Evolutionary conservation across 2,329 filamentous ascomycete species (phyloP).

Genomic region (Xylaria polymorpha): DNA sequence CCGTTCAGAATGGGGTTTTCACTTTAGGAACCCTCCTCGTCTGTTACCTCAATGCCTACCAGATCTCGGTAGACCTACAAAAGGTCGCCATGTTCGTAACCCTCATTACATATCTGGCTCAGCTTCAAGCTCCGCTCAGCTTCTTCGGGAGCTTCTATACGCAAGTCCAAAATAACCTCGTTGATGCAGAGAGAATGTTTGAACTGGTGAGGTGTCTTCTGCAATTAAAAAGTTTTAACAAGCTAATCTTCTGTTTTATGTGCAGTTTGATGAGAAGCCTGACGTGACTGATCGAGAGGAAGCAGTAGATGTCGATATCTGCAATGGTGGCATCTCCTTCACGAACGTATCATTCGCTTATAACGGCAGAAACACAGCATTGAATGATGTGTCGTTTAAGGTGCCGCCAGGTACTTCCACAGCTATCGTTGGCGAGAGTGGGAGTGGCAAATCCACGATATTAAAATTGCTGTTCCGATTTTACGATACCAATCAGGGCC

Average conservation of each 20-base stretch:
- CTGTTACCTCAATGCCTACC: constrained; percentile 78
- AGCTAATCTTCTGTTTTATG: background rate
- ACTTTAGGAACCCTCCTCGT: constrained; percentile 78
- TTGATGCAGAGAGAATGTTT: constrained; percentile 16
- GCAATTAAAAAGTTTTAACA: background rate
- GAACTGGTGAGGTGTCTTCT: constrained; percentile 1
- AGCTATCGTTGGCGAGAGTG: constrained; percentile 17
- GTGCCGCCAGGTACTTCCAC: constrained; percentile 6
- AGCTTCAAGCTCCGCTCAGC: constrained; percentile 82
- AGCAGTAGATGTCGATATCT: background rate
- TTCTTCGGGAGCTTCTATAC: constrained; percentile 92
- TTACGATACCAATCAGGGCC: background rate
- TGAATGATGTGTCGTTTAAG: background rate
- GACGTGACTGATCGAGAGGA: background rate
- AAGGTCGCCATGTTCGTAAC: constrained; percentile 77
- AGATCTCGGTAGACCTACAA: constrained; percentile 74
- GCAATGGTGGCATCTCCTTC: background rate
- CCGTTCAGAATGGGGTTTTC: constrained; percentile 82
- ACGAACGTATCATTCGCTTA: background rate
- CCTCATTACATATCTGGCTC: constrained; percentile 81
- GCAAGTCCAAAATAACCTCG: constrained; percentile 17
- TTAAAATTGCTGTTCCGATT: constrained; percentile 11
- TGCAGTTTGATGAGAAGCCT: background rate
- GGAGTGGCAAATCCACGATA: constrained; percentile 16
- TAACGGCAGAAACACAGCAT: background rate